These are phyloP conservation scores for Acacia crassicarpa DNA, from an alignment of 306 rosid species.

Conservation along the genomic window DNA sequence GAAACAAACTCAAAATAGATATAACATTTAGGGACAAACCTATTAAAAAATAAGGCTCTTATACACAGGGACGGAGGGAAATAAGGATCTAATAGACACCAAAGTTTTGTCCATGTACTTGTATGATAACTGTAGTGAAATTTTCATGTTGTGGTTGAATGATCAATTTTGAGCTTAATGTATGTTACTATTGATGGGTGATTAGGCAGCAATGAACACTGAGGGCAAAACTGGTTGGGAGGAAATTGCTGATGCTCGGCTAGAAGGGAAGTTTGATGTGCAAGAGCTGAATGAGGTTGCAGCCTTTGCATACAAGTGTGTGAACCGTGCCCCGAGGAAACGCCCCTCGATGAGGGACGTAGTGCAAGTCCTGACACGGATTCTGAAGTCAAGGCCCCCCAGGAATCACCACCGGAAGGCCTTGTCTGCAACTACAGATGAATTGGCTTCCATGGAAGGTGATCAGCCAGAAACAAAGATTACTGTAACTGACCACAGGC, in stretches of 20 bases:
- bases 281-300: conserved; percentile 87
- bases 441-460: conserved; percentile 56
- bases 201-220: conserved; percentile 89
- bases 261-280: conserved; percentile 73
- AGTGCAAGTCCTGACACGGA: conserved; percentile 77
- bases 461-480: conserved; percentile 60
- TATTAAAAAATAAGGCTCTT: too few species aligned
- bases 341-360: conserved; percentile 93
- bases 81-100: not conserved
- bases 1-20: too few species aligned
- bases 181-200: conserved; percentile 28
- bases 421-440: conserved; percentile 66
- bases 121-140: not conserved
- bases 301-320: conserved; percentile 85
- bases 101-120: not conserved
- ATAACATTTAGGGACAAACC: too few species aligned
- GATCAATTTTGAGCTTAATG: conserved; percentile 17
- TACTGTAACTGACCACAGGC: conserved; percentile 48
- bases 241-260: conserved; percentile 77
- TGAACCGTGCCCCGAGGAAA: conserved; percentile 70
- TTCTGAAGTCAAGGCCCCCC: conserved; percentile 64
- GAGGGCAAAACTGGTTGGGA: conserved; percentile 98
- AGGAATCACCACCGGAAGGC: conserved; percentile 63
- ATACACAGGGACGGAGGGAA: too few species aligned
- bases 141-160: not conserved